Evolutionary conservation across 352 stramenopile genomes (phyloP), one percentile per base, ranked within the genome.

Genomic region (Phytophthora chlamydospora): DNA sequence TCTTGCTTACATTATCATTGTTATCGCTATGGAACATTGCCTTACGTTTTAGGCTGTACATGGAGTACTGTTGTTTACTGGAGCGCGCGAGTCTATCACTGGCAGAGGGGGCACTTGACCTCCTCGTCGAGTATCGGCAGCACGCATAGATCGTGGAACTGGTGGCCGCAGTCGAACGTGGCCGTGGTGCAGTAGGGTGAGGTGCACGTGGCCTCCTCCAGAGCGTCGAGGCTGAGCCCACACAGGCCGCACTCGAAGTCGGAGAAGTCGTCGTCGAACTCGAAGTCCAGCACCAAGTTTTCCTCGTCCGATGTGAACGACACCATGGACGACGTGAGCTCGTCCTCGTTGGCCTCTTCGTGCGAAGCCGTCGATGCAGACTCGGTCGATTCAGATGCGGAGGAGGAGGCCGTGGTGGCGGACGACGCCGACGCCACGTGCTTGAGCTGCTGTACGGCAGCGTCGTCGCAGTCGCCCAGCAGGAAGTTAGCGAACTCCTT

Each of bases 131-230:
- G 47, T 11, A 41, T 41, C 4, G 54, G 45, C 41, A 81, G 29
- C 41, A 75, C 56, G 34, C 69, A 78, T 24, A 71, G 7, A 58
- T 75, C 62, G 62, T 72, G 67, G 46, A 69, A 72, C 39, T 75
- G 62, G 50, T 75, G 67, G 49, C 69, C 66, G 32, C 73, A 81
- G 19, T 64, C 56, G 33, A 81, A 74, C 14, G 56, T 61, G 7
- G 66, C 66, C 1, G 69, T 68, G 12, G 57, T 68, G 43, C 67
- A 75, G 31, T 62, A 69, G 4, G 41, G 46, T 14, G 61, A 65
- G 0, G 33, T 56, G 45, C 21, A 68, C 2, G 38, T 51, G 4
- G 34, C 47, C 9, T 70, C 50, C 21, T 72, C 57, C 6, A 69
- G 42, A 1, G 56, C 36, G 31, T 75, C 67, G 5, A 75, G 42